phyloP scores from a whole-genome alignment of 2,329 filamentous ascomycete genomes.

The Simplicillium sp. region DNA sequence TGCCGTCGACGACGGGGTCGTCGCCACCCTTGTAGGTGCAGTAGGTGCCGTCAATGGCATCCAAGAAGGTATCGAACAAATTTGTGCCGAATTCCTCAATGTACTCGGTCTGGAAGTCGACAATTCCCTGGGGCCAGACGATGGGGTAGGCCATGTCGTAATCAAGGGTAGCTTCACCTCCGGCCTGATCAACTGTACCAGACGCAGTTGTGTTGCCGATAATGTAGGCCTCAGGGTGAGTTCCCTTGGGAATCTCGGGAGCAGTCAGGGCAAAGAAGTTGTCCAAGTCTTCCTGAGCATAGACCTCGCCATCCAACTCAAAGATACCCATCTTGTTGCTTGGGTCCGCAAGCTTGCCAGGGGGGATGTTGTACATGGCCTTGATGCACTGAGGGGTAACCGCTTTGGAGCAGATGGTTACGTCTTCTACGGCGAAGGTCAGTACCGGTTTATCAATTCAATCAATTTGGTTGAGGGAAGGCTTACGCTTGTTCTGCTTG shows the following conservation, averaged over 20 bases:
- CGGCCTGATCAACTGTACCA: slow-evolving; percentile 12
- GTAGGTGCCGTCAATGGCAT: slow-evolving; percentile 1
- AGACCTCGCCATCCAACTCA: slow-evolving; percentile 28
- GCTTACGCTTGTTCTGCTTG: not conserved
- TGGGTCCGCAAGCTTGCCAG: slow-evolving; percentile 16
- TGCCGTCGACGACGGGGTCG: not conserved
- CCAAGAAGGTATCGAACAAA: not conserved
- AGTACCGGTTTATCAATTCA: not conserved
- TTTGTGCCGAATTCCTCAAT: not conserved
- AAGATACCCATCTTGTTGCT: slow-evolving; percentile 32
- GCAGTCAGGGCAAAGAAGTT: slow-evolving; percentile 22
- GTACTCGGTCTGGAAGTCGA: slow-evolving; percentile 22
- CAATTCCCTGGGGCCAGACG: slow-evolving; percentile 39
- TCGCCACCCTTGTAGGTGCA: not conserved
- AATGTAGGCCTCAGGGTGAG: slow-evolving; percentile 22
- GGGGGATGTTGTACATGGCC: slow-evolving; percentile 31
- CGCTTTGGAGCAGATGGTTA: slow-evolving; percentile 33
- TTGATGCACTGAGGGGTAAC: slow-evolving; percentile 47
- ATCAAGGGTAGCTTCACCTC: slow-evolving; percentile 35
- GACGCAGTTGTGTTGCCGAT: slow-evolving; percentile 15
- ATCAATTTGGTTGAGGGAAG: not conserved
- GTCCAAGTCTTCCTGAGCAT: slow-evolving; percentile 28
- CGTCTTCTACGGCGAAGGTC: not conserved
- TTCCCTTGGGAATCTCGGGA: slow-evolving; percentile 25
- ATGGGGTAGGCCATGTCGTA: slow-evolving; percentile 37